Conservation (phyloP, 495 filamentous ascomycete genomes). For the Neurospora sp. region DNA sequence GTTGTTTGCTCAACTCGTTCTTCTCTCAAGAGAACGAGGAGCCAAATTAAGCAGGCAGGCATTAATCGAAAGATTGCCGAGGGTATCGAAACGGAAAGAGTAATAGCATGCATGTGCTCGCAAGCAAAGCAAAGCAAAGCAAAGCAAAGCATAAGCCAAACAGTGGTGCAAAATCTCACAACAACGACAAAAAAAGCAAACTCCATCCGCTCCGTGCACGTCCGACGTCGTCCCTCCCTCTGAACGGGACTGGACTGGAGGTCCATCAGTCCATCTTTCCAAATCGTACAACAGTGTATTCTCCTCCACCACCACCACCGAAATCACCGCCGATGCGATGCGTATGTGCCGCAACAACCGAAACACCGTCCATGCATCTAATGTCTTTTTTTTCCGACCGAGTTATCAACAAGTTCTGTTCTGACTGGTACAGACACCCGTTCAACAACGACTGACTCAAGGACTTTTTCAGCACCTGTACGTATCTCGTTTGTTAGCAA, state of each 20-base stretch:
- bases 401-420: not conserved
- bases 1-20: not conserved
- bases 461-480: not conserved
- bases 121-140: too few relatives aligned
- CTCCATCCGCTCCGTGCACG: not conserved
- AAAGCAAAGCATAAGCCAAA: not conserved
- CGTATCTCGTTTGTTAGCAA: not conserved
- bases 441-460: not conserved
- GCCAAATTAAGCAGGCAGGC: not conserved
- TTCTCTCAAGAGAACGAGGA: not conserved
- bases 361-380: not conserved
- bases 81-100: not conserved
- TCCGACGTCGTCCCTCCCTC: not conserved
- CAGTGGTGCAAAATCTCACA: not conserved
- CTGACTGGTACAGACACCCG: not conserved
- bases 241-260: too few relatives aligned
- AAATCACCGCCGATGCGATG: not conserved
- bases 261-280: not conserved
- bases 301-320: not conserved
- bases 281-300: not conserved
- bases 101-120: not conserved
- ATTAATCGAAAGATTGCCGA: not conserved
- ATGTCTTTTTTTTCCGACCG: not conserved
- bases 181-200: not conserved
- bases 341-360: not conserved